Percentiles rank a stretch among this genome's conserved stretches.
phyloP scores from a whole-genome alignment of 805 yeast genomes.

The Vanderwaltozyma tropicalis region DNA sequence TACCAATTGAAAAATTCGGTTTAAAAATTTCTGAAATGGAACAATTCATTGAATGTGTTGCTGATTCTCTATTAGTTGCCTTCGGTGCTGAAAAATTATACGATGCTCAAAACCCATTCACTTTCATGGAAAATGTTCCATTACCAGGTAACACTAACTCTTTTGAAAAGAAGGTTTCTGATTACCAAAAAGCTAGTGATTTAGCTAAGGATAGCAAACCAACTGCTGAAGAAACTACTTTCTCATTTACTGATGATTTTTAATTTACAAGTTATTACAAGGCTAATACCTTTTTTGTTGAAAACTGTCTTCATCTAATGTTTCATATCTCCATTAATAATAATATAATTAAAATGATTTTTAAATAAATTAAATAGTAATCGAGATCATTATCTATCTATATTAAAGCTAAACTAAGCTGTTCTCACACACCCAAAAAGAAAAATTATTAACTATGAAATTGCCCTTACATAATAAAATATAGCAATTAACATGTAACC shows the following conservation, averaged over 20 bases:
- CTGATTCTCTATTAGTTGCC: constrained; percentile 84
- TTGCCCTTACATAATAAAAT: no score
- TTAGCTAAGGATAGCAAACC: constrained; percentile 61
- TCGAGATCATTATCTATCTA: no score
- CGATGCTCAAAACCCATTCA: constrained; percentile 88
- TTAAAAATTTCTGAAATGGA: constrained; percentile 87
- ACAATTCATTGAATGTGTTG: constrained; percentile 93
- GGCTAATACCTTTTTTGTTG: no score
- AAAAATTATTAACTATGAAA: no score
- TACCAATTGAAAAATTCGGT: constrained; percentile 83
- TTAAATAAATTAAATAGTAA: no score
- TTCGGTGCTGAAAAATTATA: constrained; percentile 82
- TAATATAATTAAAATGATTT: no score
- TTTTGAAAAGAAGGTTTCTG: constrained; percentile 96
- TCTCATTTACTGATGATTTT: constrained; percentile 88
- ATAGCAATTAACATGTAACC: no score
- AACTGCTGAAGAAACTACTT: constrained; percentile 34
- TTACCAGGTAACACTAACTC: constrained; percentile 96
- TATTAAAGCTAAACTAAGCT: no score
- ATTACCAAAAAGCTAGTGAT: constrained; percentile 98
- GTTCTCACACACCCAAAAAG: no score
- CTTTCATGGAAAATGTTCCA: constrained; percentile 95
- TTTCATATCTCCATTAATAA: no score
- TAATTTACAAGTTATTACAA: constrained; percentile 27
- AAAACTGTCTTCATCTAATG: no score